Conservation (phyloP, 169 alveolate genomes). For the Plasmodium relictum region DNA sequence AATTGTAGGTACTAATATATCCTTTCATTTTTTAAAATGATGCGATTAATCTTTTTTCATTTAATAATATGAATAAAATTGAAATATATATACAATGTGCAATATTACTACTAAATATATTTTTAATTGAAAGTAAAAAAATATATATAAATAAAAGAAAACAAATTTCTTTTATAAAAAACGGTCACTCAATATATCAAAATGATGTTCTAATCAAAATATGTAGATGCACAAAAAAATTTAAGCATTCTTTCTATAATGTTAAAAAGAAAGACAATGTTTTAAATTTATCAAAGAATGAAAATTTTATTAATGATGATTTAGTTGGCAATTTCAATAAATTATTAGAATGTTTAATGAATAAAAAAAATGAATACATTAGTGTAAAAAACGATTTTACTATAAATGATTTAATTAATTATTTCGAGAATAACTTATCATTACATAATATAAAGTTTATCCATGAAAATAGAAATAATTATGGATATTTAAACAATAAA, state of each 20-base stretch:
- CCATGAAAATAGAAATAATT: conserved; percentile 35
- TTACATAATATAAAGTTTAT: conserved; percentile 48
- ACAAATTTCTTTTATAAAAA: conserved; percentile 29
- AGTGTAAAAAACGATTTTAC: conserved; percentile 29
- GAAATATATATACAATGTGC: conserved; percentile 19
- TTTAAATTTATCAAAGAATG: not conserved
- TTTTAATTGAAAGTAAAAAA: conserved; percentile 3
- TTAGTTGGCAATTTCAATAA: conserved; percentile 8
- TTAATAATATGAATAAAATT: too few species aligned
- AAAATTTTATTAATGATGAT: conserved; percentile 2
- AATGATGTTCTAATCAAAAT: not conserved
- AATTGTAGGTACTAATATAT: too few species aligned
- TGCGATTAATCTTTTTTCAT: too few species aligned
- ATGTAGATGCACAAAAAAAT: not conserved
- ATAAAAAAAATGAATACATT: conserved; percentile 35
- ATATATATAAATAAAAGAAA: conserved; percentile 17
- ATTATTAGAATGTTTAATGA: conserved; percentile 18
- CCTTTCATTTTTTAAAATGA: too few species aligned
- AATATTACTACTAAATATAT: conserved; percentile 20
- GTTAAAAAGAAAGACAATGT: conserved; percentile 8
- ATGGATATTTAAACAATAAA: conserved; percentile 52
- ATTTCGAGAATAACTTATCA: conserved; percentile 3
- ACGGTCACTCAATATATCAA: not conserved
- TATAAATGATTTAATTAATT: conserved; percentile 18
- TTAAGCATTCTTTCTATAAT: not conserved